Evolutionary conservation across 495 filamentous ascomycete species (phyloP).

Genomic region (Annulohypoxylon moriforme): DNA sequence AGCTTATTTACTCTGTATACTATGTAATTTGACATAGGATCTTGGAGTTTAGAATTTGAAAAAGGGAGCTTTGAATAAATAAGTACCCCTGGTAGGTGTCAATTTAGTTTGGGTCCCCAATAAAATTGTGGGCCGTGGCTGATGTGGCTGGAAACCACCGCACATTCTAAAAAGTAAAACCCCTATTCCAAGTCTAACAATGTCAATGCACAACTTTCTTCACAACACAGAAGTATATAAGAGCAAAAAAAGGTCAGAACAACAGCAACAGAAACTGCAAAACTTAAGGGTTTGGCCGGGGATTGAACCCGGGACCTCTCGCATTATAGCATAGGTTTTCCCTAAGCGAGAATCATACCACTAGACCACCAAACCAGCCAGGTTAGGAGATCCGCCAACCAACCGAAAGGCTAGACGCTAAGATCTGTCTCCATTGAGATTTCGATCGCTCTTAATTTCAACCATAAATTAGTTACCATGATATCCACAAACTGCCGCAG

Average conservation of each 20-base stretch:
- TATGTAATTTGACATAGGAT: too few species aligned
- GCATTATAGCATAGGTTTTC: conserved; percentile 7
- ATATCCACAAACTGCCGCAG: neutral
- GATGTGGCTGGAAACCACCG: neutral
- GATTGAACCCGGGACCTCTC: conserved; percentile 14
- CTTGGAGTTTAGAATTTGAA: too few species aligned
- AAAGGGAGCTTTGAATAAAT: too few species aligned
- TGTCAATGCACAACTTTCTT: neutral
- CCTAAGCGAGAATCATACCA: conserved; percentile 15
- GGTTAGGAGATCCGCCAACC: neutral
- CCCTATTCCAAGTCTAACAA: neutral
- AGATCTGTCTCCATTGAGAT: neutral
- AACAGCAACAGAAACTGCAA: neutral
- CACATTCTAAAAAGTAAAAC: neutral
- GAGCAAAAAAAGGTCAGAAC: neutral
- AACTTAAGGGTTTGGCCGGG: conserved; percentile 2
- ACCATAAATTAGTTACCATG: neutral
- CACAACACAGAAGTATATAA: neutral
- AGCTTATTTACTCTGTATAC: too few species aligned
- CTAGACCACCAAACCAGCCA: conserved; percentile 8
- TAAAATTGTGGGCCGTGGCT: neutral
- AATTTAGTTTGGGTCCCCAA: too few species aligned
- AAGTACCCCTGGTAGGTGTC: too few species aligned
- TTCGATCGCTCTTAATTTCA: neutral
- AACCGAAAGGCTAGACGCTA: neutral